Evolutionary conservation across 768 basidiomycete genomes (phyloP).

Genomic region (Podaxis rugospora): DNA sequence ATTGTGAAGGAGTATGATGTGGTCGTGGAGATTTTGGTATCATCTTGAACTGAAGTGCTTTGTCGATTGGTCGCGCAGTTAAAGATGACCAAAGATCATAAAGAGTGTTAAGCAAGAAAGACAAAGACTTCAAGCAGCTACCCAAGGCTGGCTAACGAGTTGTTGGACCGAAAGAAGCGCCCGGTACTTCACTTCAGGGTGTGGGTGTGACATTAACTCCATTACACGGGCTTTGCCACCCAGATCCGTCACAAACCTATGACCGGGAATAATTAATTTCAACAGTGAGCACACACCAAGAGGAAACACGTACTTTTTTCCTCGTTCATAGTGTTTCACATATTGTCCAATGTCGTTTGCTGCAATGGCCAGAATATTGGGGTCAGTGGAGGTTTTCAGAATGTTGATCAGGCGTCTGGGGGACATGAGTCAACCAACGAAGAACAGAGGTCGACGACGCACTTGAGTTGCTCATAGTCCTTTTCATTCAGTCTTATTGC

Average conservation of each 20-base stretch:
- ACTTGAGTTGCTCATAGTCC: slow-evolving; percentile 85
- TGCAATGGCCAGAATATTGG: slow-evolving; percentile 84
- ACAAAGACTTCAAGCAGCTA: slow-evolving; percentile 35
- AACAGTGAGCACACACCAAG: not conserved
- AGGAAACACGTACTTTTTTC: slow-evolving; percentile 70
- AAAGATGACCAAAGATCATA: not conserved
- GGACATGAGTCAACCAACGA: not conserved
- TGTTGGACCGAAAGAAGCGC: slow-evolving; percentile 88
- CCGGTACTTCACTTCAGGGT: slow-evolving; percentile 89
- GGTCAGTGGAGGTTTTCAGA: slow-evolving; percentile 64
- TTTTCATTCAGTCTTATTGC: slow-evolving; percentile 81
- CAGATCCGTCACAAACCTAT: slow-evolving; percentile 74
- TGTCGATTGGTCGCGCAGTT: not conserved
- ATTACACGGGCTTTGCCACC: slow-evolving; percentile 85
- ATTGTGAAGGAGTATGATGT: slow-evolving; percentile 69
- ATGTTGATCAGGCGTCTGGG: slow-evolving; percentile 70
- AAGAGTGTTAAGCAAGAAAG: not conserved
- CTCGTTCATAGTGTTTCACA: slow-evolving; percentile 85
- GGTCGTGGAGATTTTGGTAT: slow-evolving; percentile 69
- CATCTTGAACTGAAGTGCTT: slow-evolving; percentile 12
- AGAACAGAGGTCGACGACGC: slow-evolving; percentile 13
- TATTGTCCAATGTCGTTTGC: slow-evolving; percentile 93
- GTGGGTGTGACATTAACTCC: slow-evolving; percentile 89
- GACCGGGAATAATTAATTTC: not conserved
- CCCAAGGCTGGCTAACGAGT: slow-evolving; percentile 89